Base-by-base conservation (phyloP, 768 basidiomycete genomes). In the Tulasnella sp. region DNA sequence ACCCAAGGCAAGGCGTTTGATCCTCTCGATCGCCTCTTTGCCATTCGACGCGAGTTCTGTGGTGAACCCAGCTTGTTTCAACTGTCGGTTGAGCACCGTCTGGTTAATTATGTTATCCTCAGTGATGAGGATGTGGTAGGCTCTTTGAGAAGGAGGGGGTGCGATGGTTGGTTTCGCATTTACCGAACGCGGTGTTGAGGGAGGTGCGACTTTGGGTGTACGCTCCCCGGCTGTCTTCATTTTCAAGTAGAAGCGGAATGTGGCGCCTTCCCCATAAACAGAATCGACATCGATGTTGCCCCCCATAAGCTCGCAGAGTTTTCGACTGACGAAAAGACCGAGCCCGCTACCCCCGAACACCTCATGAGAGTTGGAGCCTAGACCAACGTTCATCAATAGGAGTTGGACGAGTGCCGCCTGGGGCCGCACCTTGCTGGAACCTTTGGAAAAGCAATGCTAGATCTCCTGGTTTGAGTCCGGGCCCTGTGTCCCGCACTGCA, bases 191-290 rank as follows among this genome's bases (percentile, higher is more conserved):
- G 55, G n/a, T 4, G 74, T 3, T 3, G 74, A 71, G 7, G 46
- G 23, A 37, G 69, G 32, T 39, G 70, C 32, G 6, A 42, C 23
- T 39, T 70, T 35, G 26, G 69, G 26, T 26, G 16, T 32, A 9
- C 10, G 20, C 42, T 69, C 46, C 20, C 23, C n/a, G 9, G 35
- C 61, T 32, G 40, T 51, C 35, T 77, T 77, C 39, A 72, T 67
- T 42, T 72, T 42, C 18, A 86, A 83, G 81, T 82, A 86, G 81
- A 86, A 86, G 13, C 85, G 81, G 82, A 86, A 86, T 0, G 84
- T 83, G 37, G 83, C 80, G 9, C 85, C 85, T 79, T 84, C 78
- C 35, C 85, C 85, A 48, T 83, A 82, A 48, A 84, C 81, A 35
- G 82, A 83, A 23, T 82, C 82, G 40, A 85, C 85, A 70, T 86